A percentile compares a stretch with the other conserved stretches of the same genome.
phyloP scores from a whole-genome alignment of 169 alveolate species.

The Theileria annulata region DNA sequence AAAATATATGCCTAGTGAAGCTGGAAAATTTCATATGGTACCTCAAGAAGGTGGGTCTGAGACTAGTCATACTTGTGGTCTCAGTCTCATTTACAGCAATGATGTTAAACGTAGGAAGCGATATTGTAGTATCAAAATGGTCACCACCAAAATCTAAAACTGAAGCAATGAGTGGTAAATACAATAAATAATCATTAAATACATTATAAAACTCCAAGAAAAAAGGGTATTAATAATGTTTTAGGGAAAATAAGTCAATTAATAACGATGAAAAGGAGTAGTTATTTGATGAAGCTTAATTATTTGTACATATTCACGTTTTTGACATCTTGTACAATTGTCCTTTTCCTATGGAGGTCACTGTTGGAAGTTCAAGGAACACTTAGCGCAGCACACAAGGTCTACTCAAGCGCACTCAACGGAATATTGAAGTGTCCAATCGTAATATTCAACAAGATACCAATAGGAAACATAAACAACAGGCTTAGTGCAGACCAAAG shows the following conservation, averaged over 20 bases:
- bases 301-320: constrained; percentile 47
- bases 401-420: constrained; percentile 40
- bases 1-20: constrained; percentile 12
- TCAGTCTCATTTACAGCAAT: constrained; percentile 36
- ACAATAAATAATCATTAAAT: background rate
- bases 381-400: constrained; percentile 51
- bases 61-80: constrained; percentile 15
- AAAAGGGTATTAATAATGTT: background rate
- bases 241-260: background rate
- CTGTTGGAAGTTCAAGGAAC: constrained; percentile 58
- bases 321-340: constrained; percentile 29
- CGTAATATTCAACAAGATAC: constrained; percentile 43
- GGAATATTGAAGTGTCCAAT: constrained; percentile 57
- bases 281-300: constrained; percentile 30
- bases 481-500: constrained; percentile 65
- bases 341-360: constrained; percentile 38
- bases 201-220: background rate
- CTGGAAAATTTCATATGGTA: constrained; percentile 47
- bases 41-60: constrained; percentile 50
- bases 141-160: constrained; percentile 12
- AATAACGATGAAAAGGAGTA: background rate
- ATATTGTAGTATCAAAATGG: constrained; percentile 55
- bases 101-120: constrained; percentile 34
- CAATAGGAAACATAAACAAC: constrained; percentile 59
- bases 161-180: background rate